Conservation (phyloP, 768 basidiomycete genomes). For the Pleurotus sapidus region DNA sequence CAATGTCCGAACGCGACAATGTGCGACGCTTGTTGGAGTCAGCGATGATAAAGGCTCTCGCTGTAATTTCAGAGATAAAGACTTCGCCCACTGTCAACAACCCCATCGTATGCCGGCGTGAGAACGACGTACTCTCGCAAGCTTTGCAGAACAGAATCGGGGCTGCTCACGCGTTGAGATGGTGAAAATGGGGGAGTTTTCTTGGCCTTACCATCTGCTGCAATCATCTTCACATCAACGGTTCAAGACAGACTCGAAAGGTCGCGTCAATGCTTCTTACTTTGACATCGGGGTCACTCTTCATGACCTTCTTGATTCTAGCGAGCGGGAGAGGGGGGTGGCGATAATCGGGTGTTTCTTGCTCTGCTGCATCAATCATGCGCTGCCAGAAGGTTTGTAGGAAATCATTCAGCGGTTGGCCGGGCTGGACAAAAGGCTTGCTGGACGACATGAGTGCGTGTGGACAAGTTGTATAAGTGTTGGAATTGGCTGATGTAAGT, state of each 20-base stretch:
- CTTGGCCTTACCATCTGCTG: slow-evolving; percentile 74
- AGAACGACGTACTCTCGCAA: slow-evolving; percentile 80
- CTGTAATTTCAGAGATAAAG: slow-evolving; percentile 96
- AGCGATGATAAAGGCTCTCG: slow-evolving; percentile 92
- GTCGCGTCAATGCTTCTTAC: slow-evolving; percentile 39
- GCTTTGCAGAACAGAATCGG: slow-evolving; percentile 97
- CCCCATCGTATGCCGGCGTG: not conserved
- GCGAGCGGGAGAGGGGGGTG: slow-evolving; percentile 91
- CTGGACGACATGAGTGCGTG: slow-evolving; percentile 7
- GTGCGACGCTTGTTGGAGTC: slow-evolving; percentile 97
- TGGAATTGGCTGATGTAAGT: too few relatives aligned
- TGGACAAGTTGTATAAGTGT: too few relatives aligned
- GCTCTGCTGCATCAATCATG: slow-evolving; percentile 83
- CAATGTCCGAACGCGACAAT: slow-evolving; percentile 89
- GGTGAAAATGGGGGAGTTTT: slow-evolving; percentile 7
- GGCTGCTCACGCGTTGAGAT: slow-evolving; percentile 41
- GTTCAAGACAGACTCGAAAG: slow-evolving; percentile 5
- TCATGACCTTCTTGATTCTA: slow-evolving; percentile 99
- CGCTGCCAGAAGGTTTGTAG: slow-evolving; percentile 88
- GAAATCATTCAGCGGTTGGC: slow-evolving; percentile 85
- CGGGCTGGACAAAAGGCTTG: slow-evolving; percentile 74
- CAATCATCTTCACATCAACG: slow-evolving; percentile 76
- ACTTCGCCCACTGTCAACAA: slow-evolving; percentile 42
- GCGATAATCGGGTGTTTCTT: slow-evolving; percentile 83
- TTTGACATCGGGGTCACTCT: slow-evolving; percentile 96